Percentiles rank a stretch among this genome's conserved stretches.
Conservation (phyloP, 129 eudicot species). For the Chrysanthemum seticuspe region DNA sequence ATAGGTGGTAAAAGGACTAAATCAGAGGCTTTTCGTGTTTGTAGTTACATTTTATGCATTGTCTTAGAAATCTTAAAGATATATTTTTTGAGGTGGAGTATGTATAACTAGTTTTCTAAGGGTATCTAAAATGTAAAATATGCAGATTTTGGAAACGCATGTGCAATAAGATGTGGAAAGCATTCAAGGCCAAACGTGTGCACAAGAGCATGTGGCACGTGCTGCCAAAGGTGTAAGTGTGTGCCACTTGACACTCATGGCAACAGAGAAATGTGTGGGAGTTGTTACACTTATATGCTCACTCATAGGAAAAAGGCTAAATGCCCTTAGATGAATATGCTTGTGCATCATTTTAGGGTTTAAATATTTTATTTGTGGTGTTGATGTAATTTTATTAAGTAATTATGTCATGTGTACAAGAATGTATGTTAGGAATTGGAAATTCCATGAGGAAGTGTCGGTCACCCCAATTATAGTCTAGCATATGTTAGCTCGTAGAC, state of each 20-base stretch:
- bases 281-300: conserved; percentile 76
- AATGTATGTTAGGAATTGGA: no score
- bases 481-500: no score
- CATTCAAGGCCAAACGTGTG: conserved; percentile 79
- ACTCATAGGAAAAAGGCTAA: conserved; percentile 71
- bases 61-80: not conserved
- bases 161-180: conserved; percentile 53
- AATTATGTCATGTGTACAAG: not conserved
- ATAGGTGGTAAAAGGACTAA: conserved; percentile 60
- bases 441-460: no score
- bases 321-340: conserved; percentile 50
- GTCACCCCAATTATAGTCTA: no score
- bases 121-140: not conserved
- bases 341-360: not conserved
- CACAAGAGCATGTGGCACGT: conserved; percentile 75
- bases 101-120: no score
- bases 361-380: not conserved
- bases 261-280: conserved; percentile 69
- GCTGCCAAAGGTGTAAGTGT: conserved; percentile 76
- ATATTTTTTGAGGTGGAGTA: not conserved
- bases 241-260: conserved; percentile 85
- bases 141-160: conserved; percentile 51
- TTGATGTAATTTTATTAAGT: not conserved
- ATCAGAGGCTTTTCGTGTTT: conserved; percentile 46
- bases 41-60: conserved; percentile 34